Evolutionary conservation across 805 yeast genomes (phyloP), one percentile per base, ranked within the genome.

Genomic region (Cyberlindnera xylosilytica): DNA sequence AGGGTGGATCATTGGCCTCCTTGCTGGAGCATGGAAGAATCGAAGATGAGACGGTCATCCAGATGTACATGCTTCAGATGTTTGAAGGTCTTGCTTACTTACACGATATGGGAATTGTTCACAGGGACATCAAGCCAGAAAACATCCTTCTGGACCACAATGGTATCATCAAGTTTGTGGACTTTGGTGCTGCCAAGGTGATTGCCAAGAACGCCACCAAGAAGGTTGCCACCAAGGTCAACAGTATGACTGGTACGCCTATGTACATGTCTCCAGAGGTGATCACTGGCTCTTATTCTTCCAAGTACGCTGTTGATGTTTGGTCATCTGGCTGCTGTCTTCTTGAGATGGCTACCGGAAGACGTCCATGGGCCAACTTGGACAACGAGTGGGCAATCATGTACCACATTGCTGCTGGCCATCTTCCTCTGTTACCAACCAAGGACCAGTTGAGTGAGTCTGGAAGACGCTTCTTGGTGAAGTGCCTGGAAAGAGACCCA

Each of bases 191-290:
- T 3, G 97, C 98, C 12, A 89, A 89, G 63, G 95, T 90, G 16
- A 45, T 50, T 49, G 87, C 87, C 1, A 78, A 78, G 39, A 76
- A 64, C 32, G 62, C 67, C 7, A 64, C 81, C 6, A 81, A 78
- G 15, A 47, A 66, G 64, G 50, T 63, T 47, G 42, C 60, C 47
- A 32, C 61, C 39, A 45, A 63, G 57, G 48, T 53, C 47, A 42
- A 66, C 47, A 59, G 66, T 45, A 61, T 68, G 71, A 61, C 95
- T 2, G 99, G 99, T 30, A 93, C 99, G 0, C 98, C 98, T 13
- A 93, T 91, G 97, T 93, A 93, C 65, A 91, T 93, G 98, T 88
- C 98, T 0, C 99, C 99, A 0, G 99, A 93, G 57, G 86, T 87
- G 0, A 87, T 93, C 45, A 87, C 93, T 1, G 97, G 97, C 2